Evolutionary conservation across 768 basidiomycete genomes (phyloP).

Genomic region (Lyophyllum shimeji): DNA sequence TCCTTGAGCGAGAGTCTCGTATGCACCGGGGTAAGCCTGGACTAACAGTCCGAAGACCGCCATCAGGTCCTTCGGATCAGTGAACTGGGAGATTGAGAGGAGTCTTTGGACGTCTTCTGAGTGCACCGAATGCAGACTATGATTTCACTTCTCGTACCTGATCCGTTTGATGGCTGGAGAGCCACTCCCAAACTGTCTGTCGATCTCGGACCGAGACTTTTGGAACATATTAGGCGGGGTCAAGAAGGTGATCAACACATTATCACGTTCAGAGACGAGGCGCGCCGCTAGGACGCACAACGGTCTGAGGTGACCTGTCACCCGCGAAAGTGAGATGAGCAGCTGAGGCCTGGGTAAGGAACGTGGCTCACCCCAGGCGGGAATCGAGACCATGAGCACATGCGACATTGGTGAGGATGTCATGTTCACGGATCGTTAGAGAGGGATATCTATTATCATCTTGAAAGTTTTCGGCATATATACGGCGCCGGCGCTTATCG

Average conservation of each 20-base stretch:
- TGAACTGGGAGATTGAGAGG: constrained; percentile 2
- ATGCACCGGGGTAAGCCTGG: constrained; percentile 4
- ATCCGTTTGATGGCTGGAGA: not conserved
- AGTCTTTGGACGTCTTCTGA: not conserved
- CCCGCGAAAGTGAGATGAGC: not conserved
- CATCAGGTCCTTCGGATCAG: not conserved
- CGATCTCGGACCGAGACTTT: constrained; percentile 7
- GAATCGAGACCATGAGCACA: constrained; percentile 1
- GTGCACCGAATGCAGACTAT: not conserved
- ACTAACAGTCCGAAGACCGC: constrained; percentile 2
- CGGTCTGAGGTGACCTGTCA: constrained; percentile 15
- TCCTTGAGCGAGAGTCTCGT: constrained; percentile 4
- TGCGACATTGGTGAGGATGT: not conserved
- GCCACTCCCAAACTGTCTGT: constrained; percentile 2
- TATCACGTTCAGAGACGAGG: constrained; percentile 8
- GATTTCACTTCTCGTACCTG: not conserved
- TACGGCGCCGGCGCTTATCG: not conserved
- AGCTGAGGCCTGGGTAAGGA: not conserved
- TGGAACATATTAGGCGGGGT: not conserved
- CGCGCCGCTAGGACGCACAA: constrained; percentile 13
- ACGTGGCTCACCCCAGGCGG: constrained; percentile 8
- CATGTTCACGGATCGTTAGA: not conserved
- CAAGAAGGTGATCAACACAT: constrained; percentile 12
- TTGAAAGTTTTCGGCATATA: not conserved
- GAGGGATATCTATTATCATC: not conserved